Evolutionary conservation across 345 rosid genomes (phyloP), one percentile per base, ranked within the genome.

Genomic region (Acer saccharum): DNA sequence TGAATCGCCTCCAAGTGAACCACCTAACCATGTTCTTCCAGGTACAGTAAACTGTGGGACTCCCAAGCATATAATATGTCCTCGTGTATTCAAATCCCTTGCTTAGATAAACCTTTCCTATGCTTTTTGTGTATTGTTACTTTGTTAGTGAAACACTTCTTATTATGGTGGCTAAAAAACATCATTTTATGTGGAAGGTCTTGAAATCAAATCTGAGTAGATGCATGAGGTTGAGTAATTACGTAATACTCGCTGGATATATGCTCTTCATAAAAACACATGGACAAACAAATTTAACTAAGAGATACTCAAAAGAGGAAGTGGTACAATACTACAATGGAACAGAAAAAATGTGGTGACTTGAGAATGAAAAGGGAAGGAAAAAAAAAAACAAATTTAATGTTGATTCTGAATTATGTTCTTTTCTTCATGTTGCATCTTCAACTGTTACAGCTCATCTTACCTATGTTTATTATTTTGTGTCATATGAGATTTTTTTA

Each of bases 1-100:
- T 9, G 81, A 86, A 80, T 35, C 18, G 52, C 76, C 87, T 71
- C 88, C 96, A n/a, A 75, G 23, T 52, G 82, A 68, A 68, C 69
- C 86, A 6, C 71, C 79, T 27, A 76, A 21, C 65, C 68, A 74
- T 81, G 73, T 27, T 73, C 78, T 85, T 71, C 81, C 91, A 74
- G 94, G 91, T 89, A 84, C 57, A 16, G 2, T 52, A 43, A 68
- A 54, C 69, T 77, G 23, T 27, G 65, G 58, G 3, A 80, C 32
- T 73, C 55, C 14, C 12, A 50, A 62, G 29, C 63, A 72, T 63
- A 65, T 68, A n/a, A 35, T 63, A n/a, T 66, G 39, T 46, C 10
- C 13, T 27, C 13, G 14, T 43, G 2, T 64, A 65, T 65, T 54
- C 60, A 10, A 76, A 50, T 58, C 57, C 35, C 17, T 39, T 44